Base-by-base conservation (phyloP, 1,139 yeast species). In the Debaryomyces fabryi region DNA sequence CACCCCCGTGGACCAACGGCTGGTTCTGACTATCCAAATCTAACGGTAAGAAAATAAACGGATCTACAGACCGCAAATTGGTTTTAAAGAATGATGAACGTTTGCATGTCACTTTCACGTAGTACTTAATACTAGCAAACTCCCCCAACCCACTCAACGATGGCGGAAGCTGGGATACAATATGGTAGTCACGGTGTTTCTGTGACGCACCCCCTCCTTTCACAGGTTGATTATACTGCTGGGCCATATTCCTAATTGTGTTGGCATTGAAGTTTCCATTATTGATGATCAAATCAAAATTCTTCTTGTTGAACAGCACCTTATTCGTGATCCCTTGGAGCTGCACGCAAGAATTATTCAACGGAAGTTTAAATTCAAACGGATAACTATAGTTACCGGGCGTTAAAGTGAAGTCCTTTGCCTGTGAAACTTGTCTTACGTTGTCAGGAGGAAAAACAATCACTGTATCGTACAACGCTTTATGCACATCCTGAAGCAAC, bases 391-490 rank as follows among this genome's bases (percentile, higher is more conserved):
- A 83, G 32, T 71, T 71, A 0, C 90, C 90, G 0, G 87, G 81
- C 1, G 82, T 74, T 49, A 85, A 66, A 0, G 88, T 83, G 60
- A 78, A 83, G 46, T 81, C 83, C 50, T 75, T 74, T 4, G 80
- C 71, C 43, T 67, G 67, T 18, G 82, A 71, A 1, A 77, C 80
- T 38, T 70, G 60, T 10, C 81, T 65, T 24, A 83, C 71, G 45
- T 82, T 80, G 25, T 67, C 71, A 0, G 89, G 86, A 0, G 90
- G 89, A 55, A 84, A 85, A 23, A 84, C 84, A 1, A 82, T 74
- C 40, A 63, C 53, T 0, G 84, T 76, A 48, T 81, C 80, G 55
- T 83, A 83, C 38, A 85, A 67, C 13, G 84, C 72, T 54, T 78
- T 77, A 63, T 85, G 89, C 13, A 67, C 65, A 58, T 83, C 88